phyloP scores from a whole-genome alignment of 2,329 filamentous ascomycete genomes.

The Calonectria pseudoreteaudii region DNA sequence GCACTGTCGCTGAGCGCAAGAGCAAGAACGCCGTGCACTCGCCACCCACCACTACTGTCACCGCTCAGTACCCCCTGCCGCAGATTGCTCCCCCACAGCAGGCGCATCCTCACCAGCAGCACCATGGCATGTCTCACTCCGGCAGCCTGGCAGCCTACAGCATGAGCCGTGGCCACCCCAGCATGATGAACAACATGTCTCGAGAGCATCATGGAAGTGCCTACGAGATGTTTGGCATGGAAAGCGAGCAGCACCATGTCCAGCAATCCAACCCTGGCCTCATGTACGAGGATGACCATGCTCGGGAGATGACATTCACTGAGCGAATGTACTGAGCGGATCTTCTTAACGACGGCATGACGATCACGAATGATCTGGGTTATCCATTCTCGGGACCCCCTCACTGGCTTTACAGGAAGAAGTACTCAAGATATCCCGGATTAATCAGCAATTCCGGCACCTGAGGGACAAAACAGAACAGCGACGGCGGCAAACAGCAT shows the following conservation, averaged over 20 bases:
- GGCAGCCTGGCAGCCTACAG: constrained; percentile 48
- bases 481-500: constrained; percentile 36
- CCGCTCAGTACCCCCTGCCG: constrained; percentile 41
- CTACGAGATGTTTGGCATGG: constrained; percentile 61
- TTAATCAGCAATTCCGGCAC: constrained; percentile 15
- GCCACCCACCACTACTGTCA: constrained; percentile 31
- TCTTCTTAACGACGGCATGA: constrained; percentile 27
- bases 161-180: constrained; percentile 44
- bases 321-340: constrained; percentile 57
- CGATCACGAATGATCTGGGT: constrained; percentile 3
- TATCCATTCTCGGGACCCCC: background rate
- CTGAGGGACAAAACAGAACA: constrained; percentile 34
- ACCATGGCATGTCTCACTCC: constrained; percentile 45
- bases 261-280: constrained; percentile 41
- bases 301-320: constrained; percentile 54
- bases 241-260: constrained; percentile 49
- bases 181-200: constrained; percentile 42
- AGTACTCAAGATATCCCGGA: constrained; percentile 14
- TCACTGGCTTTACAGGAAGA: constrained; percentile 9
- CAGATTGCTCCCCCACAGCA: constrained; percentile 41
- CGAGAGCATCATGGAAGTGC: constrained; percentile 46
- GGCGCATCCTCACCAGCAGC: constrained; percentile 35
- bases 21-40: constrained; percentile 43
- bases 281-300: constrained; percentile 59
- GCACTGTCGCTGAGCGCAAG: constrained; percentile 66